phyloP scores from a whole-genome alignment of 1,284 basidiomycete species.

The Apiotrichum sp. region DNA sequence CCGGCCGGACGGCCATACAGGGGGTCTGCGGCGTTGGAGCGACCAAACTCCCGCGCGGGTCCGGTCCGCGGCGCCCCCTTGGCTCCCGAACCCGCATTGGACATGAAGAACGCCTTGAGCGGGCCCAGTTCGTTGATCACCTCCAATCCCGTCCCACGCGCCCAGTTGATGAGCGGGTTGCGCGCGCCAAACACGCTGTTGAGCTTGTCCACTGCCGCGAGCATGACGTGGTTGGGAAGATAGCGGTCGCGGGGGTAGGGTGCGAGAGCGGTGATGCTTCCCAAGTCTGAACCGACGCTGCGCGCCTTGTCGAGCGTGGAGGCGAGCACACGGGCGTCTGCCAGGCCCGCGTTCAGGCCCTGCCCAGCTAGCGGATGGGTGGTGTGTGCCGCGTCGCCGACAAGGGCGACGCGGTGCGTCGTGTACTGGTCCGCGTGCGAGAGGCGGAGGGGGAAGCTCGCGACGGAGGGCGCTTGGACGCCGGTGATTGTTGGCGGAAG shows the following conservation, averaged over 20 bases:
- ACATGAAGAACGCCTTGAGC: conserved; percentile 76
- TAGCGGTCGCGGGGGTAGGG: conserved; percentile 76
- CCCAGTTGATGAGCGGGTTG: conserved; percentile 68
- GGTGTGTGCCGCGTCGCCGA: conserved; percentile 95
- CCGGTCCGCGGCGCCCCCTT: neutral
- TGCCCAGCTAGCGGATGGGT: conserved; percentile 97
- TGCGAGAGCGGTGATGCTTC: conserved; percentile 68
- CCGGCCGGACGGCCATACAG: conserved; percentile 6
- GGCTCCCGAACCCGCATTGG: conserved; percentile 57
- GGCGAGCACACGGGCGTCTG: conserved; percentile 68
- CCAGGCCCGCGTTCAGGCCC: conserved; percentile 87
- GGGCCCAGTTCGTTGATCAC: conserved; percentile 80
- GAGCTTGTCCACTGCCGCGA: conserved; percentile 78
- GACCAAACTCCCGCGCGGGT: conserved; percentile 19
- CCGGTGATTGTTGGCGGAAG: conserved; percentile 70
- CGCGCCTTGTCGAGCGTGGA: conserved; percentile 58
- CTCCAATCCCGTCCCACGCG: conserved; percentile 78
- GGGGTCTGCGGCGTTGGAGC: conserved; percentile 16
- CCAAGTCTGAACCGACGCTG: conserved; percentile 67
- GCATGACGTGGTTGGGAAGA: conserved; percentile 73
- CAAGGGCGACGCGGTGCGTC: conserved; percentile 55
- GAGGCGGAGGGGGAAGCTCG: conserved; percentile 84
- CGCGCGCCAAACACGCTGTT: conserved; percentile 73
- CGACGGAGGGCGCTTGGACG: conserved; percentile 69
- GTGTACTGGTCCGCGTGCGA: conserved; percentile 84